Evolutionary conservation across 2,329 filamentous ascomycete species (phyloP).

Genomic region (Tolypocladium capitatum): DNA sequence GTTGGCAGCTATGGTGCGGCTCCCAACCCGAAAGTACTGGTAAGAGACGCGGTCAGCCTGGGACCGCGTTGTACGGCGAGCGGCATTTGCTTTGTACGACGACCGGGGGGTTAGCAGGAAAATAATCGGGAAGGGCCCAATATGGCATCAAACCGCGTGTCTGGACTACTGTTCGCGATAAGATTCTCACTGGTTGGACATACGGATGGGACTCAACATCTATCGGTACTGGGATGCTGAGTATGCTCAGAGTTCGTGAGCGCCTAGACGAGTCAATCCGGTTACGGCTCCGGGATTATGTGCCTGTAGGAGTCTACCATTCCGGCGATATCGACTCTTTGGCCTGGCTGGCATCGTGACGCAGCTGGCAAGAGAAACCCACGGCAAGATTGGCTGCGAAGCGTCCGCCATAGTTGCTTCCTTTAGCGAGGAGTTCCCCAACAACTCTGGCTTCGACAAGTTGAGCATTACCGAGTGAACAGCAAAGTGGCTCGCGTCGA

Average conservation of each 20-base stretch:
- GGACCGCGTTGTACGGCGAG: too few relatives aligned
- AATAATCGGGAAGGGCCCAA: constrained; percentile 35
- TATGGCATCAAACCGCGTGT: constrained; percentile 45
- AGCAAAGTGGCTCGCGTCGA: constrained; percentile 18
- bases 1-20: too few relatives aligned
- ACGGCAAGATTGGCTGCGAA: constrained; percentile 31
- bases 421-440: constrained; percentile 40
- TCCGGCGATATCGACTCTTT: constrained; percentile 46
- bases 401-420: constrained; percentile 15
- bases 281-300: constrained; percentile 41
- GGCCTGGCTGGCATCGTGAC: constrained; percentile 41
- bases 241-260: constrained; percentile 33
- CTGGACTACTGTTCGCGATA: constrained; percentile 27
- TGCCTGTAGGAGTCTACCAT: constrained; percentile 42
- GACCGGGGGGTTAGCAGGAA: constrained; percentile 16
- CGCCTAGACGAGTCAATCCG: constrained; percentile 36
- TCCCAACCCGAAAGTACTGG: too few relatives aligned
- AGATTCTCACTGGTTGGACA: constrained; percentile 30
- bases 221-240: constrained; percentile 38
- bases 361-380: constrained; percentile 31
- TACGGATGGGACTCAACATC: constrained; percentile 22
- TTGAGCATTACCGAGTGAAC: constrained; percentile 23
- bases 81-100: constrained; percentile 39
- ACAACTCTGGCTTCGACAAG: constrained; percentile 33
- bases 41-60: too few relatives aligned